Base-by-base conservation (phyloP, 2,329 filamentous ascomycete species). In the Beauveria bassiana region DNA sequence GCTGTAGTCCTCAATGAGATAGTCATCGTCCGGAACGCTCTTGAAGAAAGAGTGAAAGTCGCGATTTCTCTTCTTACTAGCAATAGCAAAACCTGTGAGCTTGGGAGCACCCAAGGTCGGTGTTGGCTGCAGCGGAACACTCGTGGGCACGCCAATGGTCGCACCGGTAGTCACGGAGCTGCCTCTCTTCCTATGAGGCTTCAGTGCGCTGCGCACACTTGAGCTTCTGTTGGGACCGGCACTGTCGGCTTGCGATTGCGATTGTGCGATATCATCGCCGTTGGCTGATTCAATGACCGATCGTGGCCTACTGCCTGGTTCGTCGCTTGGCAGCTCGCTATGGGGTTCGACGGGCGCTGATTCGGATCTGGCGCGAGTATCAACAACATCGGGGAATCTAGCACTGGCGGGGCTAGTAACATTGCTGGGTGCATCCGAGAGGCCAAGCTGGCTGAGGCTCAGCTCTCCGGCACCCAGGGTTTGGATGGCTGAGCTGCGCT, bases 1-100 rank as follows among this genome's bases (percentile, higher is more conserved):
- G 73, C 95, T 97, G 74, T 98, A 99, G 73, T 99, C 95, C 71
- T 99, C 95, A 66, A 99, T 98, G 28, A 99, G 81, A 71, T 96
- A 97, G 73, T 99, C 95, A 69, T 99, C 95, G 66, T 98, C 93
- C 1, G 96, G 95, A 0, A 99, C 95, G 71, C 93, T 98, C 74
- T 95, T 90, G 79, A 99, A 99, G 2, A 96, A 78, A 63, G 84
- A 84, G 73, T 99, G 95, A 69, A 98, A 99, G 70, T 98, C 95
- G 54, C 91, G 86, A 75, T 99, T 99, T 61, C 96, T 86, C 77
- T 95, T 97, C 73, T 96, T 96, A 72, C 90, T 96, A 54, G 95
- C 95, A 65, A 98, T 92, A 55, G 95, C 93, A 72, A 99, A 99
- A 0, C 95, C 95, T 5, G 93, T 96, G 65, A 96, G 80, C 65